Evolutionary conservation across 176 grass and related monocot genomes (phyloP).

Genomic region (Poa pratensis): DNA sequence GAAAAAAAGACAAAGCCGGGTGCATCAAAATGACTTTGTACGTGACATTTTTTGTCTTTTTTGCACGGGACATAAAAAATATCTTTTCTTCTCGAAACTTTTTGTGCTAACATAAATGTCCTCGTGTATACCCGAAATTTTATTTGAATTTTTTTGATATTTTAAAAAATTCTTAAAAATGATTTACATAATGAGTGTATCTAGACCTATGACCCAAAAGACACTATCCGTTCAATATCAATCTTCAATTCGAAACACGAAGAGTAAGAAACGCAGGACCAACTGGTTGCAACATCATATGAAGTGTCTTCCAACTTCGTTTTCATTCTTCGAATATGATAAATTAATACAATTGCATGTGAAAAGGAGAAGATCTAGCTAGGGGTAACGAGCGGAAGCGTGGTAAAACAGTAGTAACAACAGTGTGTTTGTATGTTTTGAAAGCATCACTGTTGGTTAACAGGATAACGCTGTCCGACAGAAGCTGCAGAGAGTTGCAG

Average conservation of each 20-base stretch:
- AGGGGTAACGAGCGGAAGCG: not conserved
- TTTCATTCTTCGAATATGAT: not conserved
- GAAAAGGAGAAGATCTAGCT: not conserved
- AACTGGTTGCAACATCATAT: not conserved
- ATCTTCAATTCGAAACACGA: not conserved
- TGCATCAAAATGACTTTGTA: too few relatives aligned
- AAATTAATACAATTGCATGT: not conserved
- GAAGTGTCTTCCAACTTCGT: not conserved
- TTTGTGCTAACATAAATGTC: too few relatives aligned
- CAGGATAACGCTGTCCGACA: constrained; percentile 42
- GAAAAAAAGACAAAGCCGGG: too few relatives aligned
- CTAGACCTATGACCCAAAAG: too few relatives aligned
- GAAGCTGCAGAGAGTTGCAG: not conserved
- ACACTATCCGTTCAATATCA: too few relatives aligned
- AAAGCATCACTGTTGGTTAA: constrained; percentile 35
- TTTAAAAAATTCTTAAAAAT: too few relatives aligned
- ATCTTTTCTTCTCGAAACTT: too few relatives aligned
- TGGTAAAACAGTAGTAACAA: constrained; percentile 35
- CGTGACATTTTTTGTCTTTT: too few relatives aligned
- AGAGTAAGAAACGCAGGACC: not conserved
- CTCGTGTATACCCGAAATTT: too few relatives aligned
- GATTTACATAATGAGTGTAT: too few relatives aligned
- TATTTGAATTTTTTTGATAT: too few relatives aligned
- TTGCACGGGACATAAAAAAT: too few relatives aligned
- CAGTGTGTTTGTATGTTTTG: constrained; percentile 32